A percentile compares a stretch with the other conserved stretches of the same genome.
Evolutionary conservation across 2,329 filamentous ascomycete species (phyloP).

Genomic region (Tolypocladium endophyticum): DNA sequence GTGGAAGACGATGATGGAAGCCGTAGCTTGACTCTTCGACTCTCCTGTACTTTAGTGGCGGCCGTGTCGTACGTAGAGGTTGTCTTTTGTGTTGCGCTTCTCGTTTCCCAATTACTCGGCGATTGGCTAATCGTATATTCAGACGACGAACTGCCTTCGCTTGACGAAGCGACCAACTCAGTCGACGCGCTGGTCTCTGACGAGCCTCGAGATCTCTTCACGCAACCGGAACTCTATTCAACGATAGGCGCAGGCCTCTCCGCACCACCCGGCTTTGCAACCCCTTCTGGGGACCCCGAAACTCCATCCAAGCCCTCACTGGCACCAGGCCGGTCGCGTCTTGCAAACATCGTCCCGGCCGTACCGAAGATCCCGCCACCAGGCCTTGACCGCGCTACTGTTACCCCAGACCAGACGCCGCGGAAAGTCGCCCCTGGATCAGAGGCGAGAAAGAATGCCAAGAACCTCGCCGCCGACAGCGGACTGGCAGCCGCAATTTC

Average conservation of each 20-base stretch:
- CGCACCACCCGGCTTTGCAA: slow-evolving; percentile 19
- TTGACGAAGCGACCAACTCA: slow-evolving; percentile 51
- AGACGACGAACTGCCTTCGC: slow-evolving; percentile 54
- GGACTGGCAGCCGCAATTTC: slow-evolving; percentile 36
- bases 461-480: slow-evolving; percentile 32
- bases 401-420: slow-evolving; percentile 23
- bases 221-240: slow-evolving; percentile 1
- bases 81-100: slow-evolving; percentile 11
- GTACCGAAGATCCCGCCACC: slow-evolving; percentile 14
- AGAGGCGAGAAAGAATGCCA: slow-evolving; percentile 32
- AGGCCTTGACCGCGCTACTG: slow-evolving; percentile 12
- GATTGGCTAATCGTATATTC: slow-evolving; percentile 31
- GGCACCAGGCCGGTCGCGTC: slow-evolving; percentile 8
- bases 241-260: slow-evolving; percentile 9
- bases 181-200: slow-evolving; percentile 62
- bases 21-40: slow-evolving; percentile 37
- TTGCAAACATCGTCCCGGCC: slow-evolving; percentile 13
- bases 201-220: slow-evolving; percentile 18
- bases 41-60: slow-evolving; percentile 1
- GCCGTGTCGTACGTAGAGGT: neutral
- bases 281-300: slow-evolving; percentile 10
- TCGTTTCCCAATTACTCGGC: slow-evolving; percentile 8
- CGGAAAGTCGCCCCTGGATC: slow-evolving; percentile 15
- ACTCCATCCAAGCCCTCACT: slow-evolving; percentile 11
- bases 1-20: slow-evolving; percentile 54